Percentiles rank a stretch among this genome's conserved stretches.
Evolutionary conservation across 108 stramenopile species (phyloP).

Genomic region (Mayamaea pseudoterrestris): DNA sequence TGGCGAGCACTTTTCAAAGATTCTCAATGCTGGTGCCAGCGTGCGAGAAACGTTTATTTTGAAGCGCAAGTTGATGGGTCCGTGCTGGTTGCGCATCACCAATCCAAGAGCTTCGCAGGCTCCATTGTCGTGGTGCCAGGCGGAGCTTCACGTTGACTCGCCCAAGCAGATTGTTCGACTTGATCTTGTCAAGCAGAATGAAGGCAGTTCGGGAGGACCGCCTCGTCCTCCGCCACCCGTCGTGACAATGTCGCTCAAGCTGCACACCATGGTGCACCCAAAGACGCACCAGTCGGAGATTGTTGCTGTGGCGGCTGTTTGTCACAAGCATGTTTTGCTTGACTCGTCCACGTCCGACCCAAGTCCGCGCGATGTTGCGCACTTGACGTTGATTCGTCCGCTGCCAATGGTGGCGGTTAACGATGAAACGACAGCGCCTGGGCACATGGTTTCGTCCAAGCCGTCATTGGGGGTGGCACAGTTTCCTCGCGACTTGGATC

Average conservation of each 20-base stretch:
- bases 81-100: slow-evolving; percentile 88
- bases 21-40: slow-evolving; percentile 79
- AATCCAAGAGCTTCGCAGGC: slow-evolving; percentile 8
- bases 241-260: slow-evolving; percentile 74
- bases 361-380: slow-evolving; percentile 9
- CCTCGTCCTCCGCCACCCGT: slow-evolving; percentile 83
- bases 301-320: slow-evolving; percentile 84
- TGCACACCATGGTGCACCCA: slow-evolving; percentile 96
- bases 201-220: too few species aligned
- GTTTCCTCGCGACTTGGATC: slow-evolving; percentile 76
- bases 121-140: slow-evolving; percentile 79
- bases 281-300: slow-evolving; percentile 90
- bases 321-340: slow-evolving; percentile 71
- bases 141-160: slow-evolving; percentile 66
- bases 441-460: too few species aligned
- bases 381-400: slow-evolving; percentile 73
- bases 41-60: slow-evolving; percentile 90
- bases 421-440: too few species aligned
- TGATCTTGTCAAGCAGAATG: slow-evolving; percentile 27
- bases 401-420: slow-evolving; percentile 12
- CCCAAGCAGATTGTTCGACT: slow-evolving; percentile 68
- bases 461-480: slow-evolving; percentile 19
- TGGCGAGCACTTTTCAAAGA: slow-evolving; percentile 70
- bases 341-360: slow-evolving; percentile 67
- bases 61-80: slow-evolving; percentile 95